A percentile compares a stretch with the other conserved stretches of the same genome.
These are phyloP conservation scores for Lactifluus subvellereus DNA, from an alignment of 768 basidiomycete genomes.

Conservation along the genomic window DNA sequence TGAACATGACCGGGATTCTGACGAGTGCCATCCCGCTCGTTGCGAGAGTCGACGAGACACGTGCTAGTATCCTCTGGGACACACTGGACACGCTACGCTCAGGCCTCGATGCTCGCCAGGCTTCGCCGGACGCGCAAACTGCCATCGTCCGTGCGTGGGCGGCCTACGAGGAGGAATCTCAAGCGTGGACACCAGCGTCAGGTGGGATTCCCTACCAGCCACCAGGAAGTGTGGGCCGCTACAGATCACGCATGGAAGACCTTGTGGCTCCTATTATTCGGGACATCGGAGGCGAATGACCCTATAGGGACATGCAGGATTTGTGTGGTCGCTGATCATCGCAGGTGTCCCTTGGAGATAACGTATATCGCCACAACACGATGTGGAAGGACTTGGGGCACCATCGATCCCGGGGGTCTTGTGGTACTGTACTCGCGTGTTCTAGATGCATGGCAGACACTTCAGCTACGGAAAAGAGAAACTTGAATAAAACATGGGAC, in stretches of 20 bases:
- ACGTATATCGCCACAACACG: not conserved
- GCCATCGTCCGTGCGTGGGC: not conserved
- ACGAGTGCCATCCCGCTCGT: constrained; percentile 10
- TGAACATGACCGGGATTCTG: not conserved
- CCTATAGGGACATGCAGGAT: too few species aligned
- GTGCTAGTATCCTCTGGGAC: constrained; percentile 1
- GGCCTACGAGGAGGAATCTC: not conserved
- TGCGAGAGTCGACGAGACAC: not conserved
- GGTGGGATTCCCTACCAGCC: not conserved
- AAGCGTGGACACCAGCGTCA: not conserved
- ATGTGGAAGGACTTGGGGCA: too few species aligned
- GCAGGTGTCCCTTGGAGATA: not conserved
- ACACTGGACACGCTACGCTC: constrained; percentile 1
- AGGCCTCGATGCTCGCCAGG: not conserved
- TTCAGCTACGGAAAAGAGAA: too few species aligned
- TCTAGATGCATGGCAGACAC: too few species aligned
- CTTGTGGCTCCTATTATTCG: not conserved
- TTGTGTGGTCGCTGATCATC: not conserved
- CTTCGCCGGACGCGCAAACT: not conserved
- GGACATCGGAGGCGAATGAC: not conserved
- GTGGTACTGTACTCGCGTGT: too few species aligned
- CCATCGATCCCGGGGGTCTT: too few species aligned
- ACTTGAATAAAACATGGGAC: too few species aligned
- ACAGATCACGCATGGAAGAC: not conserved
- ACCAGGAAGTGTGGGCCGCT: not conserved